Evolutionary conservation across 2,329 filamentous ascomycete species (phyloP), one percentile per base, ranked within the genome.

Genomic region (Claviceps sp.): DNA sequence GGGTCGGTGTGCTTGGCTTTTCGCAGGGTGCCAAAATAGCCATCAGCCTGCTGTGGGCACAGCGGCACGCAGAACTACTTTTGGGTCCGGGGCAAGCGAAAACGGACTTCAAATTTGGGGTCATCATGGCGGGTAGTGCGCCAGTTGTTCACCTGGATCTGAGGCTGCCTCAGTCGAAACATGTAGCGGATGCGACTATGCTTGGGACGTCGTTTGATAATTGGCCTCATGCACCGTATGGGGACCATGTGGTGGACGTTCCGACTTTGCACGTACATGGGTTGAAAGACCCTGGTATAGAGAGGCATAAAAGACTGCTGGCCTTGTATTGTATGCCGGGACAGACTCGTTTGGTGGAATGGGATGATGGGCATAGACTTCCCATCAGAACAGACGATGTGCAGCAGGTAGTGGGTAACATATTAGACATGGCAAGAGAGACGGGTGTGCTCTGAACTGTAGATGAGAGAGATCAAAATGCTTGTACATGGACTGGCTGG

Each of bases 351-450:
- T 55, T 89, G 46, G 64, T 90, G 1, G 82, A 89, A 64, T 90
- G 86, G 87, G 76, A 87, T 53, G 86, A 84, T 0, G 75, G 73
- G 1, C 87, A 91, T 63, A 70, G 86, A 5, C 71, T 91, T 48
- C 84, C 85, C 2, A 74, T 90, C 54, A 86, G 85, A 70, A 71
- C 68, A 22, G 68, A 65, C 34, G 85, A 89, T 64, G 83, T 89
- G 3, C 71, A 77, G n/a, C 54, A 55, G 17, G 58, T 69, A 3
- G 54, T 57, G 17, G 50, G 47, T 0, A 49, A 57, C 14, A 65
- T 68, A 2, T 37, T 64, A 30, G 57, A 59, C 17, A 46, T 68
- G 38, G 62, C 62, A 3, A 50, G 44, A 45, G 34, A 49, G 42
- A 52, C 55, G 0, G 55, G 54, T 14, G 51, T 51, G 11, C 42